Conservation (phyloP, 768 basidiomycete genomes). For the Psilocybe tampanensis region DNA sequence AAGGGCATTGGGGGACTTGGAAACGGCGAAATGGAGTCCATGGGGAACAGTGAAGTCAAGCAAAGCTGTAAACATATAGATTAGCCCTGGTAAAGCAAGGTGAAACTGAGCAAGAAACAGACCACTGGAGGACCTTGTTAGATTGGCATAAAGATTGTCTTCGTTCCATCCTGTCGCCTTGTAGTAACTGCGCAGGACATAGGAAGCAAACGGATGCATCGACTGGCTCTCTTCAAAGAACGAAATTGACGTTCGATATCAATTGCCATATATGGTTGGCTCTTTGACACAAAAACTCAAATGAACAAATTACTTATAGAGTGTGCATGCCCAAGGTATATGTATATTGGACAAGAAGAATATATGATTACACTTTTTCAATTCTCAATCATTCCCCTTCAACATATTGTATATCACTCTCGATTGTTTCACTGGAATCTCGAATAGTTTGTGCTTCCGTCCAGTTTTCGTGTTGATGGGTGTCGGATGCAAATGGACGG, state of each 20-base stretch:
- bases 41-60: conserved; percentile 89
- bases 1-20: conserved; percentile 84
- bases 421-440: no score
- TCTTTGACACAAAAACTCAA: no score
- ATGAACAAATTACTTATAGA: no score
- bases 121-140: conserved; percentile 92
- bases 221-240: conserved; percentile 1
- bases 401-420: no score
- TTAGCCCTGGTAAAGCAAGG: conserved; percentile 12
- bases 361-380: no score
- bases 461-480: no score
- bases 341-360: no score
- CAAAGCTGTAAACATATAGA: conserved; percentile 72
- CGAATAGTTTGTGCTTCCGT: no score
- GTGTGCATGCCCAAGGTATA: no score
- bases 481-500: no score
- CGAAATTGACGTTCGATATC: neutral
- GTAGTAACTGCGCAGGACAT: conserved; percentile 89
- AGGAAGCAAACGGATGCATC: conserved; percentile 88
- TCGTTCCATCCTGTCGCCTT: conserved; percentile 96
- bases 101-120: conserved; percentile 10
- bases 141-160: conserved; percentile 89
- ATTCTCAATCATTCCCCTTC: no score
- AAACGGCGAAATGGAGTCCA: conserved; percentile 78
- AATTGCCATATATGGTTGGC: neutral